Evolutionary conservation across 2,329 filamentous ascomycete genomes (phyloP), one percentile per base, ranked within the genome.

Genomic region (Achaetomium macrosporum): DNA sequence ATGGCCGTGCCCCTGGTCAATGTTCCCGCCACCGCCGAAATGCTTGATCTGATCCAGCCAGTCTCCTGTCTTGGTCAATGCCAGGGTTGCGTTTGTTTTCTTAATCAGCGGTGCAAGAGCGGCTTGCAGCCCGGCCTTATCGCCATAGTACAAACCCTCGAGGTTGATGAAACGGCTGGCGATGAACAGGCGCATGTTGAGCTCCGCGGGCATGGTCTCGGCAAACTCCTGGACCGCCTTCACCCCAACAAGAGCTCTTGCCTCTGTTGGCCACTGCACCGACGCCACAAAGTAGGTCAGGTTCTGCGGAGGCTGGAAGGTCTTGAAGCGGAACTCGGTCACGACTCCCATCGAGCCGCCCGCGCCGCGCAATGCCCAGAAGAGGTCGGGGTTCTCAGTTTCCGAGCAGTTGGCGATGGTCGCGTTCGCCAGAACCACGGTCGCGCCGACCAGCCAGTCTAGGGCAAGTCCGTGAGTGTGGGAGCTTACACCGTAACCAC

Each of bases 331-430:
- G 60, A 73, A 73, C 47, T 68, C 65, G 19, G 67, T 66, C 15
- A 71, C 69, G 46, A 74, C 63, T 6, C 69, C 72, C 48, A 73
- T 69, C 2, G 67, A 71, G 1, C 66, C 65, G 6, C 70, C 71
- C 0, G 70, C 71, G 11, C 72, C 72, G 15, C 70, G 69, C 12
- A 74, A 39, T 2, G 70, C 71, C 71, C 71, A 74, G 61, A 71
- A 73, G 9, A 74, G 63, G 17, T 74, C 72, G 0, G 62, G 33
- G 56, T 73, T 69, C 54, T 70, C 66, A 1, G 57, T 63, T 13
- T 61, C 53, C 0, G 69, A 71, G 42, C 61, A 63, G 47, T 66
- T 61, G 11, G 70, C 66, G 0, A 69, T 50, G 19, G 61, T 67
- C 4, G 66, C 66, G 57, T 71, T 67, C 50, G 70, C 69, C n/a